Conservation (phyloP, 225 moss, liverwort and hornwort genomes). For the Polytrichum commune region DNA sequence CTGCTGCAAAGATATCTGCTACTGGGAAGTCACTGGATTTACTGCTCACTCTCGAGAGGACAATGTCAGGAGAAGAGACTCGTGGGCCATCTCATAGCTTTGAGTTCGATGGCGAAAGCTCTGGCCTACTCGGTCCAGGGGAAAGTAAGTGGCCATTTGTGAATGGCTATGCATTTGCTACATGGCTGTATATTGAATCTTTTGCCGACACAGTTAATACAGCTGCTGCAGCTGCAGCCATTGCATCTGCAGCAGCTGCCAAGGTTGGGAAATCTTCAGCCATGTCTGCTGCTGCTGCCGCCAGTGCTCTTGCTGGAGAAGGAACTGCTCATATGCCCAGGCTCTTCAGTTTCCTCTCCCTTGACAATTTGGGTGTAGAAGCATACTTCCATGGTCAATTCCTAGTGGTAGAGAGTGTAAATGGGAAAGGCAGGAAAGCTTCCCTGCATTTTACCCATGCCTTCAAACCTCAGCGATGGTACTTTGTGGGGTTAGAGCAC, state of each 20-base stretch:
- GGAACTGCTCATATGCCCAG: slow-evolving; percentile 97
- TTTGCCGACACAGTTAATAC: slow-evolving; percentile 91
- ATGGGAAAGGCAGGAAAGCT: slow-evolving; percentile 79
- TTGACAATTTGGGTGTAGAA: slow-evolving; percentile 86
- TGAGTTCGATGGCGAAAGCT: slow-evolving; percentile 93
- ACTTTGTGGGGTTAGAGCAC: slow-evolving; percentile 88
- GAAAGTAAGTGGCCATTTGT: slow-evolving; percentile 92
- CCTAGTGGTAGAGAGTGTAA: slow-evolving; percentile 85
- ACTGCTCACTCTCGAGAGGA: slow-evolving; percentile 65
- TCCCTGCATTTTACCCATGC: slow-evolving; percentile 90
- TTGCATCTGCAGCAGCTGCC: slow-evolving; percentile 89
- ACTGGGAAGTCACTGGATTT: slow-evolving; percentile 71
- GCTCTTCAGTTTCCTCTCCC: slow-evolving; percentile 89
- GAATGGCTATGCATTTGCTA: slow-evolving; percentile 84
- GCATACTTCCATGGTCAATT: slow-evolving; percentile 95
- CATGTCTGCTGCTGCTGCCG: slow-evolving; percentile 94
- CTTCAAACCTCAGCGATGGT: slow-evolving; percentile 81
- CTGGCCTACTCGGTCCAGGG: slow-evolving; percentile 84
- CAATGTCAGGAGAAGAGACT: slow-evolving; percentile 80
- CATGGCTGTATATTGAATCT: slow-evolving; percentile 90
- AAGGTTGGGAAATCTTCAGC: slow-evolving; percentile 87
- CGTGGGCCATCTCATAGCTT: slow-evolving; percentile 79
- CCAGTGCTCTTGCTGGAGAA: slow-evolving; percentile 90
- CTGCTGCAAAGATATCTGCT: slow-evolving; percentile 50
- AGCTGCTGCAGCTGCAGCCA: slow-evolving; percentile 87